phyloP scores from a whole-genome alignment of 2,329 filamentous ascomycete species.

The Aspergillus hiratsukae region DNA sequence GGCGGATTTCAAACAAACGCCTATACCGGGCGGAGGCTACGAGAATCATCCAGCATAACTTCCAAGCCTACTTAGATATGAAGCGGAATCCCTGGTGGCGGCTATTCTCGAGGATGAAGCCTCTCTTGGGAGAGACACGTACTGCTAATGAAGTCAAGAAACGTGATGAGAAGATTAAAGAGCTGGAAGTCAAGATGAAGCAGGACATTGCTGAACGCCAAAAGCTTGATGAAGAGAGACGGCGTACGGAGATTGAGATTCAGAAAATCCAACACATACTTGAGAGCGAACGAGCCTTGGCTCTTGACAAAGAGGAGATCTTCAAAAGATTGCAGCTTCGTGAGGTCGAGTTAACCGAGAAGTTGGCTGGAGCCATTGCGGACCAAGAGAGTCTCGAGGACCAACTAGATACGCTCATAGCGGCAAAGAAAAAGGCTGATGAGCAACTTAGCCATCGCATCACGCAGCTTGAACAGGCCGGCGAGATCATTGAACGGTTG shows the following conservation, averaged over 20 bases:
- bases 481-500: conserved; percentile 75
- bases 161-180: conserved; percentile 86
- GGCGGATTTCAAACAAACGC: conserved; percentile 84
- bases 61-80: conserved; percentile 84
- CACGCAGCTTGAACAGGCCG: conserved; percentile 84
- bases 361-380: conserved; percentile 83
- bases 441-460: conserved; percentile 75
- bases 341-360: conserved; percentile 89
- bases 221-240: conserved; percentile 82
- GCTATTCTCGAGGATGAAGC: conserved; percentile 90
- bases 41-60: conserved; percentile 89
- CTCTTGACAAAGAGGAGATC: conserved; percentile 97
- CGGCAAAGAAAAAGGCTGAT: conserved; percentile 83
- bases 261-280: conserved; percentile 87
- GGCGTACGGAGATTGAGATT: conserved; percentile 81
- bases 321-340: conserved; percentile 91
- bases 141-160: conserved; percentile 93
- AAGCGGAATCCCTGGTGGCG: conserved; percentile 97
- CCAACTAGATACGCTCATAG: conserved; percentile 82
- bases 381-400: conserved; percentile 94
- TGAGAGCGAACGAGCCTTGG: conserved; percentile 91
- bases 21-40: conserved; percentile 93
- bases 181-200: conserved; percentile 78
- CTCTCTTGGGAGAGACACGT: conserved; percentile 83
- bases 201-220: conserved; percentile 69